Percentiles rank a stretch among this genome's conserved stretches.
Evolutionary conservation across 148 eudicot genomes (phyloP).

Genomic region (Rhododendron ovatum): DNA sequence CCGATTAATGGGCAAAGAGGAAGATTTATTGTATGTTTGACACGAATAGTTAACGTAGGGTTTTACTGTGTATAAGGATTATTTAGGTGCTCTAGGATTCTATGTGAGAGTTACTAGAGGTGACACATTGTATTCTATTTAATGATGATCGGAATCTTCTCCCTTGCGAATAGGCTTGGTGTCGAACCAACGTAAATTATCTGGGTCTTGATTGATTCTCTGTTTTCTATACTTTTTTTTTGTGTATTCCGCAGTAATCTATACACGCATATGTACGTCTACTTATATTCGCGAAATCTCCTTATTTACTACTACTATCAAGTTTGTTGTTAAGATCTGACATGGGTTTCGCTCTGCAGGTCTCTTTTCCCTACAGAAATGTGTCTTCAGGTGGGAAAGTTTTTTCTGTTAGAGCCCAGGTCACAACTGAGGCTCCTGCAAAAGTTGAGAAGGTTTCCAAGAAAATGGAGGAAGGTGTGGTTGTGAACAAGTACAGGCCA

Average conservation of each 20-base stretch:
- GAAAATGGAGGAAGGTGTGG: constrained; percentile 89
- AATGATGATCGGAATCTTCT: neutral
- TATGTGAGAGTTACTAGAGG: neutral
- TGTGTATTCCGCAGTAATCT: neutral
- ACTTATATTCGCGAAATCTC: neutral
- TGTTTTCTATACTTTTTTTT: neutral
- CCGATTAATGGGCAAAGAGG: neutral
- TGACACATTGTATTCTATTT: neutral
- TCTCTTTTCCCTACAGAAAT: constrained; percentile 56
- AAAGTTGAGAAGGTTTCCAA: constrained; percentile 75
- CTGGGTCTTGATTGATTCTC: neutral
- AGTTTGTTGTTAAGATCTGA: neutral
- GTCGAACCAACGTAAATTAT: neutral
- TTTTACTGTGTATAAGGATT: neutral
- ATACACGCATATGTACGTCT: no score
- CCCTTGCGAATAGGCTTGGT: neutral
- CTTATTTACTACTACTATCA: neutral
- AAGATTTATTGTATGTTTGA: neutral
- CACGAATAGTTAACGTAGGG: neutral
- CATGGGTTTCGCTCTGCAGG: constrained; percentile 32
- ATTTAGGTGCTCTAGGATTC: neutral
- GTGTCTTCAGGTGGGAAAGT: constrained; percentile 38
- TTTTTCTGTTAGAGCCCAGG: constrained; percentile 65
- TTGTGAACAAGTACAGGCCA: constrained; percentile 80
- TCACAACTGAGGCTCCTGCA: constrained; percentile 64